Base-by-base conservation (phyloP, 2,329 filamentous ascomycete species). In the Colletotrichum sp. region DNA sequence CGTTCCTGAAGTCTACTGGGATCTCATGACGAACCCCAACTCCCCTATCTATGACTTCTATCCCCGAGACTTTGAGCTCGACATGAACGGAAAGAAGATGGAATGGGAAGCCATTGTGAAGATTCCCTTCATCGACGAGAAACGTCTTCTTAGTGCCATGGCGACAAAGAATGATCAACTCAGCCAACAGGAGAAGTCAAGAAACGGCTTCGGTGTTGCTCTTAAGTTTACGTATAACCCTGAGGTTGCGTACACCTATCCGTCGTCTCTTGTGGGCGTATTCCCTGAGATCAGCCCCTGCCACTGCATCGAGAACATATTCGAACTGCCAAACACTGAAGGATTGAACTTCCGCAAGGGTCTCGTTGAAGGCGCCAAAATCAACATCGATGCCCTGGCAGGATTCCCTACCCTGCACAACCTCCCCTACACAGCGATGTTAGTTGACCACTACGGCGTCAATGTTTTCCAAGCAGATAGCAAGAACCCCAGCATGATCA, bases 31-130 rank as follows among this genome's bases (percentile, higher is more conserved):
- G 3, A 94, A 94, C 71, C 90, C 94, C 3, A 91, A 94, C 18
- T 98, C 96, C 18, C 96, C 97, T 3, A 99, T 99, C 83, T 94
- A 98, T 81, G 97, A 99, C 83, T 99, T 99, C 83, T 99, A 99
- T 81, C 97, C 97, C 4, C 92, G 96, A 80, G 97, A 99, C 80
- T 99, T 99, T 81, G 95, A 97, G 78, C 89, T 99, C 55, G 97
- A 99, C 83, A 98, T 99, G 97, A 98, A 99, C 80, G 97, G 97
- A 75, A 99, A 99, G 88, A 99, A 98, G 87, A 97, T 98, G 94
- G 97, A 99, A 78, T 99, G 97, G 97, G 97, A 99, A 83, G 97
- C 97, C 32, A 96, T 99, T 48, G 96, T 99, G 78, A 99, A 98
- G 85, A 99, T 99, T 81, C 97, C 97, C 0, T 99, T 99, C 85